Conservation (phyloP, 352 stramenopile genomes). For the Globisporangium apiculatum region DNA sequence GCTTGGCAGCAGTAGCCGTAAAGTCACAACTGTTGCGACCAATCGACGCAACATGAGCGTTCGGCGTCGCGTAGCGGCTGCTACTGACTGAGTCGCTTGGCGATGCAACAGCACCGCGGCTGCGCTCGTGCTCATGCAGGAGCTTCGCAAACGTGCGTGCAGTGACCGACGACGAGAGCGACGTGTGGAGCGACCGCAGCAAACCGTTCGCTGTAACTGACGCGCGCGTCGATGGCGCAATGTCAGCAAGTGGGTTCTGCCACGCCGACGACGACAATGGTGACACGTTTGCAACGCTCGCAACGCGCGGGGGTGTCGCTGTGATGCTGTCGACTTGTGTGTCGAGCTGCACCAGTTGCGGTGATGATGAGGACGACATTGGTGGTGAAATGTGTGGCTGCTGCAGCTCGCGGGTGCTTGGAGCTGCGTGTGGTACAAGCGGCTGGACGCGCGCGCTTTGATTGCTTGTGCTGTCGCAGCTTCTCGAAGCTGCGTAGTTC, state of each 20-base stretch:
- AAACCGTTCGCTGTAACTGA: constrained; percentile 12
- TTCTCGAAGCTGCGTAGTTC: neutral
- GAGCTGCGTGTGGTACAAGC: no score
- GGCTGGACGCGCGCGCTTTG: no score
- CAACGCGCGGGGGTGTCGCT: neutral
- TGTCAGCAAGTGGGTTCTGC: constrained; percentile 36
- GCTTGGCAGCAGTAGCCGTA: neutral
- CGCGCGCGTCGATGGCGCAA: constrained; percentile 8
- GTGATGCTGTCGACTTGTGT: constrained; percentile 4
- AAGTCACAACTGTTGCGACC: neutral
- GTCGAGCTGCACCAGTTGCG: neutral
- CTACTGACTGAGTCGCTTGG: neutral
- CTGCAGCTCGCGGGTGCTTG: no score
- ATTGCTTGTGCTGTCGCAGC: no score
- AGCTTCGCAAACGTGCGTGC: constrained; percentile 9
- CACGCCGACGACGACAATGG: constrained; percentile 5
- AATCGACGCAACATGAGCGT: neutral
- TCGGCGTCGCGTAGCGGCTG: constrained; percentile 1
- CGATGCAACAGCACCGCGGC: no score
- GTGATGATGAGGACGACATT: neutral
- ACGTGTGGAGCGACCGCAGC: constrained; percentile 12
- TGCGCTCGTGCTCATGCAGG: neutral
- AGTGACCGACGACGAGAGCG: constrained; percentile 18
- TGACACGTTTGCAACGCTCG: neutral
- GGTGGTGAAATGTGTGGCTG: neutral